phyloP scores from a whole-genome alignment of 305 asterid genomes.

The Fraxinus ornus region DNA sequence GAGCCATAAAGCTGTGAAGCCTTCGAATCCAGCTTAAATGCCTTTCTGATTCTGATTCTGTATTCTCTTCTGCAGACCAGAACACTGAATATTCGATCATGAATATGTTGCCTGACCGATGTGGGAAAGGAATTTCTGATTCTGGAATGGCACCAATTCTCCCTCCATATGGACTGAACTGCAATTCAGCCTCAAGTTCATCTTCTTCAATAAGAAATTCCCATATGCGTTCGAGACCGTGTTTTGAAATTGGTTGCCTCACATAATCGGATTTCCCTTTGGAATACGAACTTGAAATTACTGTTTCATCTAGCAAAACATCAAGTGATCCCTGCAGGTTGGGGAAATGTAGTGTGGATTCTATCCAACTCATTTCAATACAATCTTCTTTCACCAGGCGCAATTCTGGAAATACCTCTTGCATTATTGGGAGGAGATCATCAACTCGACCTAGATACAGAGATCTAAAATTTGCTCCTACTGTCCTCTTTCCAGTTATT shows the following conservation, averaged over 20 bases:
- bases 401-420: conserved; percentile 32
- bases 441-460: conserved; percentile 26
- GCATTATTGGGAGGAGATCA: conserved; percentile 30
- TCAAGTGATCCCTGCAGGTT: conserved; percentile 14
- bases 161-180: conserved; percentile 26
- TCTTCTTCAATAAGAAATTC: conserved; percentile 12
- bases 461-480: conserved; percentile 18
- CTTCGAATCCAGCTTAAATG: neutral
- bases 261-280: conserved; percentile 32
- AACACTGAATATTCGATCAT: neutral
- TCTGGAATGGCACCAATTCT: neutral
- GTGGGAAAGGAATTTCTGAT: conserved; percentile 28
- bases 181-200: neutral
- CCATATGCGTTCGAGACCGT: conserved; percentile 28
- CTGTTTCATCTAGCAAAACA: conserved; percentile 7
- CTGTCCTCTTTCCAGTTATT: conserved; percentile 11
- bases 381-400: conserved; percentile 31
- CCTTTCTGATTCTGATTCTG: neutral
- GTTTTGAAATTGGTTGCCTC: conserved; percentile 13
- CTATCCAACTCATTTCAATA: conserved; percentile 35
- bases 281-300: neutral
- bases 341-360: conserved; percentile 20
- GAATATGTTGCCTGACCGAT: conserved; percentile 27
- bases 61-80: neutral
- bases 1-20: neutral